A percentile compares a stretch with the other conserved stretches of the same genome.
Conservation (phyloP, 805 yeast genomes). For the Candida vaughaniae region DNA sequence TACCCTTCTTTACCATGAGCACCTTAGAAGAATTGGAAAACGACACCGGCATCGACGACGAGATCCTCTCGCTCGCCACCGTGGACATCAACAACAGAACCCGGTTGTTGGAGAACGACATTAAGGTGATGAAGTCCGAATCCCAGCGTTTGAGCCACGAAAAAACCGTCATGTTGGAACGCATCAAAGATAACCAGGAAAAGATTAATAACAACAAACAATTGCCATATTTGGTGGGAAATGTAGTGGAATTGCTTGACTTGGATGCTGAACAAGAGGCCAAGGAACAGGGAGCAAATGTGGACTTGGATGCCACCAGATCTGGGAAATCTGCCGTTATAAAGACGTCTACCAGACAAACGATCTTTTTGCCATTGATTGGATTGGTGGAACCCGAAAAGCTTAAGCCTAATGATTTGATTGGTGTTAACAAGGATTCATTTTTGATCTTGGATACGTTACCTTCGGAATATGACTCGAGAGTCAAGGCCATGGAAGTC, state of each 20-base stretch:
- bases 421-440: constrained; percentile 97
- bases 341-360: constrained; percentile 96
- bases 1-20: constrained; percentile 61
- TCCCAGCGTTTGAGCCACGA: constrained; percentile 88
- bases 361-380: constrained; percentile 91
- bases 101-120: constrained; percentile 87
- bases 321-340: constrained; percentile 97
- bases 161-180: constrained; percentile 86
- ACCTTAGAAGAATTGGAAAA: constrained; percentile 80
- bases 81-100: constrained; percentile 84
- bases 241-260: constrained; percentile 91
- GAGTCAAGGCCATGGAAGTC: constrained; percentile 99
- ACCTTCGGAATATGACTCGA: constrained; percentile 95
- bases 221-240: constrained; percentile 93
- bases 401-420: constrained; percentile 96
- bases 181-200: constrained; percentile 93
- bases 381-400: constrained; percentile 90
- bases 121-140: constrained; percentile 92
- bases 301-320: constrained; percentile 87
- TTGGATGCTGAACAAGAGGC: constrained; percentile 83
- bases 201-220: constrained; percentile 94
- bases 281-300: constrained; percentile 89
- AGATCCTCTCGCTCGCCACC: constrained; percentile 73
- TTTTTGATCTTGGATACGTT: constrained; percentile 89
- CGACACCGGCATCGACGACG: constrained; percentile 55